Conservation (phyloP, 2,329 filamentous ascomycete genomes). For the Davidsoniella neocaledoniae region DNA sequence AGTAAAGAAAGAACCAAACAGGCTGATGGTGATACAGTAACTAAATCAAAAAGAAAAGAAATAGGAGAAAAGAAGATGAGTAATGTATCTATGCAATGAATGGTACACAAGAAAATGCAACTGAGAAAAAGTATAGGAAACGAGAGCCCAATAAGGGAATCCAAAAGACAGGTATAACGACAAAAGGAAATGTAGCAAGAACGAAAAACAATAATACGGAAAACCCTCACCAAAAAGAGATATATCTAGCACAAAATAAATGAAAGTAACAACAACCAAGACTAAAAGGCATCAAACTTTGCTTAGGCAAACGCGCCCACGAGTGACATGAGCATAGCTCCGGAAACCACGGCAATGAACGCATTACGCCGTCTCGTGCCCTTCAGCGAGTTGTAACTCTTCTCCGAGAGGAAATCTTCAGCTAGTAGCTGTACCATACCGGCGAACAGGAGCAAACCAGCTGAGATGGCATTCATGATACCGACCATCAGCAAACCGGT, state of each 20-base stretch:
- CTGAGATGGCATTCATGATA: constrained; percentile 73
- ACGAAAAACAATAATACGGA: constrained; percentile 14
- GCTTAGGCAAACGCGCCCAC: constrained; percentile 54
- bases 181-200: not conserved
- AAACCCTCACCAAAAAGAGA: not conserved
- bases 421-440: constrained; percentile 71
- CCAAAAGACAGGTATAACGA: no score
- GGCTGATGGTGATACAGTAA: no score
- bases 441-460: constrained; percentile 64
- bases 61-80: not conserved
- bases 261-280: not conserved
- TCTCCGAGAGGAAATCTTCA: constrained; percentile 66
- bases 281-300: not conserved
- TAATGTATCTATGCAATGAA: not conserved
- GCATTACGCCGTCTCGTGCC: constrained; percentile 46
- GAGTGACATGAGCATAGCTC: constrained; percentile 51
- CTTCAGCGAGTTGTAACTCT: constrained; percentile 51
- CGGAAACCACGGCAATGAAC: constrained; percentile 44
- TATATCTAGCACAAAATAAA: constrained; percentile 2
- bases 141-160: no score
- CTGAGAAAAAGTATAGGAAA: not conserved
- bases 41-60: no score
- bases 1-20: not conserved
- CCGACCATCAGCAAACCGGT: constrained; percentile 67
- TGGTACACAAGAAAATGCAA: constrained; percentile 4